Conservation (phyloP, 257 asterid genomes). For the Datura wrightii region DNA sequence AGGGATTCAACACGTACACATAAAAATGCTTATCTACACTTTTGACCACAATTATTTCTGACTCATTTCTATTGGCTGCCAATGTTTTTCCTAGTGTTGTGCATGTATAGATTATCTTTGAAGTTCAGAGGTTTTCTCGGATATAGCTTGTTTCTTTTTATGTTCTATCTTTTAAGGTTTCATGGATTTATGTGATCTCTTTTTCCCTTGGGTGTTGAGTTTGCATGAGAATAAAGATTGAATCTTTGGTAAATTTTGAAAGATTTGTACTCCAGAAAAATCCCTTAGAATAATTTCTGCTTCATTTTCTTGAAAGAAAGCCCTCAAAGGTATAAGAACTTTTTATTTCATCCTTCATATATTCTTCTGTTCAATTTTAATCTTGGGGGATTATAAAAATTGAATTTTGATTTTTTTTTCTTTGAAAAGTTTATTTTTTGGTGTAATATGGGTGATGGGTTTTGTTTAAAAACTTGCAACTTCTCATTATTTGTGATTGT, state of each 20-base stretch:
- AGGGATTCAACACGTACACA: not conserved
- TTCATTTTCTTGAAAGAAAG: constrained; percentile 50
- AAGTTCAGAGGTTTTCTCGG: not conserved
- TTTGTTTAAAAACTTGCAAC: not conserved
- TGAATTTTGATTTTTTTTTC: not conserved
- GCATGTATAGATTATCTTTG: not conserved
- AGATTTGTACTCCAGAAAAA: constrained; percentile 50
- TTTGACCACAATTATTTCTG: not conserved
- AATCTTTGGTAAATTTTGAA: constrained; percentile 4
- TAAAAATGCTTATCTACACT: not conserved
- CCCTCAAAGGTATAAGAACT: constrained; percentile 48
- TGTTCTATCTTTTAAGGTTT: constrained; percentile 9
- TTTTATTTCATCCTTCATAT: not conserved
- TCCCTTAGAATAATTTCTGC: constrained; percentile 58
- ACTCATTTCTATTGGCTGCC: not conserved
- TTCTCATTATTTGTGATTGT: constrained; percentile 7
- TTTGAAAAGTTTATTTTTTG: not conserved
- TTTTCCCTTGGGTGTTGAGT: not conserved
- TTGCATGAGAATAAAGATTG: constrained; percentile 27
- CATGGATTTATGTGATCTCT: not conserved
- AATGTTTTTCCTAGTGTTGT: not conserved
- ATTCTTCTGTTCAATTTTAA: not conserved
- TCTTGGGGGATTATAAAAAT: not conserved
- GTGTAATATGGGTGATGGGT: constrained; percentile 9
- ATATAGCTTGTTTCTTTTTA: not conserved